Evolutionary conservation across 257 asterid genomes (phyloP).

Genomic region (Gynochthodes officinalis): DNA sequence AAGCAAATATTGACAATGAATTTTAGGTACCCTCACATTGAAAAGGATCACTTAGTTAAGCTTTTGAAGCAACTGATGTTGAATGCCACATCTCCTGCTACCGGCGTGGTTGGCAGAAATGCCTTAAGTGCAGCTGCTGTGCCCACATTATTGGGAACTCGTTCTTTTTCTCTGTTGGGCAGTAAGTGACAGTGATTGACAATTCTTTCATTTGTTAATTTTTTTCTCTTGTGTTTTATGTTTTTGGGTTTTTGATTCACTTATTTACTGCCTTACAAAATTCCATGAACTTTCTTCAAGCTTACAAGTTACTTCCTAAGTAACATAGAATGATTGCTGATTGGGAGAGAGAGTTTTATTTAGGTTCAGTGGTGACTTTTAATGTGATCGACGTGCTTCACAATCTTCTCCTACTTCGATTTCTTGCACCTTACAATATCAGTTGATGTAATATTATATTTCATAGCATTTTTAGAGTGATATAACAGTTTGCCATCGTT

Average conservation of each 20-base stretch:
- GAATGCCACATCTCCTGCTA: conserved; percentile 55
- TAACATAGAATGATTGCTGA: background rate
- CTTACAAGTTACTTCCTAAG: background rate
- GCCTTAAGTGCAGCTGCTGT: conserved; percentile 72
- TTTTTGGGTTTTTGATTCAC: background rate
- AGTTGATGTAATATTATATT: background rate
- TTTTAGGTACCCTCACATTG: conserved; percentile 80
- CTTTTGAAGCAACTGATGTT: conserved; percentile 76
- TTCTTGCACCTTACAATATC: background rate
- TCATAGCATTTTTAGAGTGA: background rate
- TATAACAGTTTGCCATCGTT: background rate
- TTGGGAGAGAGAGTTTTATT: background rate
- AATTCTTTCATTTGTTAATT: conserved; percentile 12
- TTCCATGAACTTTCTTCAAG: background rate
- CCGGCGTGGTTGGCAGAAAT: conserved; percentile 45
- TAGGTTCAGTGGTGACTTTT: background rate
- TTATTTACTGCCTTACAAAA: background rate
- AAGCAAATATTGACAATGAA: conserved; percentile 12
- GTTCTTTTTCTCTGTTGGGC: conserved; percentile 75
- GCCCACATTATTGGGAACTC: conserved; percentile 88
- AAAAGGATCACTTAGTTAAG: conserved; percentile 88
- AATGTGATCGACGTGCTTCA: background rate
- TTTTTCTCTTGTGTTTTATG: conserved; percentile 2
- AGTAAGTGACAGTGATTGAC: conserved; percentile 36
- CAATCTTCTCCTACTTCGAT: background rate